Evolutionary conservation across 805 yeast species (phyloP), one percentile per base, ranked within the genome.

Genomic region (Isabelozyma pseudorhagii): DNA sequence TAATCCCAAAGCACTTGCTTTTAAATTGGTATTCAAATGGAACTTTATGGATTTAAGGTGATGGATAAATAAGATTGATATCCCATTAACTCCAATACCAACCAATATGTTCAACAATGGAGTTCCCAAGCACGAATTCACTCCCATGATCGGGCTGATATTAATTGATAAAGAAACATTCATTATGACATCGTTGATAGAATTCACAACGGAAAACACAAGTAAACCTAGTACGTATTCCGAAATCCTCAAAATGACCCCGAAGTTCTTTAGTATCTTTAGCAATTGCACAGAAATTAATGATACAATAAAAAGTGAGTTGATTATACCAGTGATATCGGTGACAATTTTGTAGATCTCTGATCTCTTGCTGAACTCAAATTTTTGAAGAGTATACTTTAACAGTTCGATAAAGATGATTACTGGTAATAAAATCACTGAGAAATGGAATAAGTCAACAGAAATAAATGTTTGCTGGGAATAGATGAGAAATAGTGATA

Each of bases 51-150:
- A 46, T 34, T 50, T 40, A 27, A 46, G 31, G 3, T 51, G 51
- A 31, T 68, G 59, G 5, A 72, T 55, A 38, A 69, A 53, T 8
- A 42, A 14, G 10, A 42, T 42, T n/a, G 17, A 15, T 3, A 66
- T 36, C 1, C 81, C 76, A 57, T 78, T 79, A 11, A 73, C 56
- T 0, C 85, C 85, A 17, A 80, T 66, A 1, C 84, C 85, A 15
- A 79, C 59, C 51, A 80, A 61, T 8, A 78, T 72, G 41, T 77
- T 68, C 11, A 80, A 56, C 11, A 80, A 61, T 0, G 83, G 83
- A 1, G 84, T 76, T 1, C 85, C 84, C 49, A 80, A 67, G 54
- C 84, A 79, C 0, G 84, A 74, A 54, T 76, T 77, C 8, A 80
- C 60, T 0, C 83, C 84, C 13, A 69, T 57, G 7, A 64, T 53